A percentile compares a stretch with the other conserved stretches of the same genome.
Conservation (phyloP, 2,329 filamentous ascomycete species). For the Pseudonectria buxi region DNA sequence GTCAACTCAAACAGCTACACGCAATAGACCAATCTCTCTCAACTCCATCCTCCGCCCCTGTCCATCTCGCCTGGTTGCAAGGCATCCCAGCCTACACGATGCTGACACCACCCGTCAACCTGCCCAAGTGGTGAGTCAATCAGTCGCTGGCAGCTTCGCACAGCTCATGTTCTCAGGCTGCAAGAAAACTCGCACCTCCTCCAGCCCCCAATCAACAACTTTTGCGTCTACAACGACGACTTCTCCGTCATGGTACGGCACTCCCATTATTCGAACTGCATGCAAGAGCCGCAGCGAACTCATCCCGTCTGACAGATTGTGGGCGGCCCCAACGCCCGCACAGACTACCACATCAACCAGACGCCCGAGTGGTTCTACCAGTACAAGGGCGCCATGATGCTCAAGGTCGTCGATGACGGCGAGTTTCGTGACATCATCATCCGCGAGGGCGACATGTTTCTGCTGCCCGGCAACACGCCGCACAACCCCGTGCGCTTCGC, state of each 20-base stretch:
- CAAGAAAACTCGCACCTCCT: conserved; percentile 86
- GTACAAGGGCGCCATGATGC: conserved; percentile 84
- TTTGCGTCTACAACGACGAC: conserved; percentile 84
- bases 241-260: conserved; percentile 68
- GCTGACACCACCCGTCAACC: conserved; percentile 46
- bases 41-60: background rate
- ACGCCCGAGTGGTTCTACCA: conserved; percentile 99
- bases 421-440: conserved; percentile 80
- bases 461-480: conserved; percentile 88
- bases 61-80: background rate
- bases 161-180: conserved; percentile 53
- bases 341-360: conserved; percentile 96
- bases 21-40: background rate
- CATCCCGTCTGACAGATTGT: conserved; percentile 67
- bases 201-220: conserved; percentile 93
- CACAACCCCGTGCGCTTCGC: conserved; percentile 94
- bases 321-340: conserved; percentile 89
- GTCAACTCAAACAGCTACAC: background rate
- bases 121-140: conserved; percentile 49
- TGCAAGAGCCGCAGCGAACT: too few species aligned
- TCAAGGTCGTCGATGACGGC: conserved; percentile 75
- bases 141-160: conserved; percentile 2
- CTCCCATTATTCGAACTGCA: too few species aligned
- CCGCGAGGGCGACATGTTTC: conserved; percentile 86
- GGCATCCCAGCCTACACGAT: conserved; percentile 23